Evolutionary conservation across 495 filamentous ascomycete species (phyloP).

Genomic region (Gamarada debralockiae): DNA sequence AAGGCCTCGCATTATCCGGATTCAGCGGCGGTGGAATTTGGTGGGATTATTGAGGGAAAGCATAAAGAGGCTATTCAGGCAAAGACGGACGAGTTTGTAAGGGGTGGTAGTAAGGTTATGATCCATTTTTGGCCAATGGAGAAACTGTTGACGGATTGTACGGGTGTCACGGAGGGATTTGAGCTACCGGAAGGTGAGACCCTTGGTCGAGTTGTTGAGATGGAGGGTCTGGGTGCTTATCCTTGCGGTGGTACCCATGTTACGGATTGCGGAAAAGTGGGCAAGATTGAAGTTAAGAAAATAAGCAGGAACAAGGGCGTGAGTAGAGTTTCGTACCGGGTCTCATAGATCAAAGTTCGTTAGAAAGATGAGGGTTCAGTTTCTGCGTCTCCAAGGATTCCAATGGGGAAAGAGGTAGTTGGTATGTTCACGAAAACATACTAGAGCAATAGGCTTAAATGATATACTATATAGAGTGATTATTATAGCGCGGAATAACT

Average conservation of each 20-base stretch:
- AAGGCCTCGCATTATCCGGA: conserved; percentile 64
- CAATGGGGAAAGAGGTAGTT: too few relatives aligned
- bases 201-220: conserved; percentile 57
- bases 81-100: conserved; percentile 46
- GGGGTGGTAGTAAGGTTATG: conserved; percentile 46
- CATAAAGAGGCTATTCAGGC: conserved; percentile 54
- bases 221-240: conserved; percentile 32
- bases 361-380: too few relatives aligned
- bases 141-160: conserved; percentile 34
- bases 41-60: conserved; percentile 54
- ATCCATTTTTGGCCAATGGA: conserved; percentile 58
- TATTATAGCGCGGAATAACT: too few relatives aligned
- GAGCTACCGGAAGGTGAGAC: conserved; percentile 44
- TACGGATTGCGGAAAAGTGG: conserved; percentile 44
- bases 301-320: conserved; percentile 52
- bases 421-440: too few relatives aligned
- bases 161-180: conserved; percentile 30
- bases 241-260: conserved; percentile 68
- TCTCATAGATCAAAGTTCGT: too few relatives aligned
- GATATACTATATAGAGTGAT: too few relatives aligned
- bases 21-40: conserved; percentile 54
- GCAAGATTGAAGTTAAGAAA: conserved; percentile 55
- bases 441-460: too few relatives aligned
- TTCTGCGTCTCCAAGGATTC: too few relatives aligned
- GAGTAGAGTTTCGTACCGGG: conserved; percentile 16